Evolutionary conservation across 1,284 basidiomycete genomes (phyloP), one percentile per base, ranked within the genome.

Genomic region (Ustilago shanxiensis): DNA sequence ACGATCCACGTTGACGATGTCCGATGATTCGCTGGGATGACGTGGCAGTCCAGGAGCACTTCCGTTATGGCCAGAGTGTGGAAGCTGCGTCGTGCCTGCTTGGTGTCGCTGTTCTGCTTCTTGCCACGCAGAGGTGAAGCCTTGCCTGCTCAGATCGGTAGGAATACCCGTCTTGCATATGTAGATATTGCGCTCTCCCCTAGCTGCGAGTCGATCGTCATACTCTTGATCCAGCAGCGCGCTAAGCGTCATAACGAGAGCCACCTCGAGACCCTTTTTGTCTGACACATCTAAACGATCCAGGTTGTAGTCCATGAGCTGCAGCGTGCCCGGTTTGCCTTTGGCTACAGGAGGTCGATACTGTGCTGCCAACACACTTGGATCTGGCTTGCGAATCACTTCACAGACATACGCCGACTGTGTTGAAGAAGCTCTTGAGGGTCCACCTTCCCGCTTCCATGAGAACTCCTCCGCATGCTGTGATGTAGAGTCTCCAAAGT

Each of bases 301-400:
- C 31, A 93, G 88, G 80, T 94, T 94, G 81, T 94, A 94, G 84
- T 94, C 92, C 18, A 94, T 88, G n/a, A 94, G 89, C 82, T 93
- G 92, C n/a, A 94, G 88, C 0, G 90, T 88, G 0, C 89, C 87
- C 1, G 91, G 90, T 79, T 90, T 91, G 52, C 91, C 87, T 39
- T 90, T 89, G 8, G 91, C 91, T 4, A 90, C 88, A 0, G 91
- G 89, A 2, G 72, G 67, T 58, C 93, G 92, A 82, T 92, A 93
- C 16, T 92, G 93, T 29, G 92, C 93, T 13, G 93, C 91, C 2
- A 93, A 89, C 1, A 95, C 92, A 11, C 92, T 91, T 5, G 93
- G 93, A 77, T 95, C 93, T 3, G 93, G 92, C 82, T 93, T 93
- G 49, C 93, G 90, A 49, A 94, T 86, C 82, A 94, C 90, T 84